These are phyloP conservation scores for Bruguiera parviflora DNA, from an alignment of 345 rosid species.

Conservation along the genomic window DNA sequence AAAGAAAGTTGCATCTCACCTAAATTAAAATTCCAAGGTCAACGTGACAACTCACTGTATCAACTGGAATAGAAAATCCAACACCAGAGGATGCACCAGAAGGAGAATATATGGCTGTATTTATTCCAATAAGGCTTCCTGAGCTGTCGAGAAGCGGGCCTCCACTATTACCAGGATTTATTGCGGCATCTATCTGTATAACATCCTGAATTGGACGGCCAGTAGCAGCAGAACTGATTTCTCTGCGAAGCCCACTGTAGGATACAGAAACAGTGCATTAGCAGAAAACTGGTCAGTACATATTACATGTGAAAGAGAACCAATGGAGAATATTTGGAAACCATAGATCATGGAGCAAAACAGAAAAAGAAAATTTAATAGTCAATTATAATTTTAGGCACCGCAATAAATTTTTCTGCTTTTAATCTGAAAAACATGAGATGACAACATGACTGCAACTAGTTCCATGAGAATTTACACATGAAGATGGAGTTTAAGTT, in stretches of 20 bases:
- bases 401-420: not conserved
- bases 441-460: not conserved
- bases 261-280: conserved; percentile 19
- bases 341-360: too few species aligned
- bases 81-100: conserved; percentile 99
- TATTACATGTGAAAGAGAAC: too few species aligned
- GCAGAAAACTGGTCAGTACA: not conserved
- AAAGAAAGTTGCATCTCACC: not conserved
- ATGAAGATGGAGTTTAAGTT: not conserved
- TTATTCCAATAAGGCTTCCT: conserved; percentile 86
- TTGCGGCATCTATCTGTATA: conserved; percentile 97
- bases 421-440: too few species aligned
- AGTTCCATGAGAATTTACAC: not conserved
- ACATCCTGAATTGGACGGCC: conserved; percentile 99
- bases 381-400: not conserved
- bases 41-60: conserved; percentile 59
- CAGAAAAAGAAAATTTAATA: too few species aligned
- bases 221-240: conserved; percentile 96
- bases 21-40: not conserved
- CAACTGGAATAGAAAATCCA: conserved; percentile 96
- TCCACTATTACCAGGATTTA: conserved; percentile 97
- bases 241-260: conserved; percentile 84
- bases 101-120: conserved; percentile 96
- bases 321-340: too few species aligned
- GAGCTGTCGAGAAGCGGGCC: conserved; percentile 96